A percentile compares a stretch with the other conserved stretches of the same genome.
phyloP scores from a whole-genome alignment of 1,284 basidiomycete genomes.

The Pisolithus thermaeus region DNA sequence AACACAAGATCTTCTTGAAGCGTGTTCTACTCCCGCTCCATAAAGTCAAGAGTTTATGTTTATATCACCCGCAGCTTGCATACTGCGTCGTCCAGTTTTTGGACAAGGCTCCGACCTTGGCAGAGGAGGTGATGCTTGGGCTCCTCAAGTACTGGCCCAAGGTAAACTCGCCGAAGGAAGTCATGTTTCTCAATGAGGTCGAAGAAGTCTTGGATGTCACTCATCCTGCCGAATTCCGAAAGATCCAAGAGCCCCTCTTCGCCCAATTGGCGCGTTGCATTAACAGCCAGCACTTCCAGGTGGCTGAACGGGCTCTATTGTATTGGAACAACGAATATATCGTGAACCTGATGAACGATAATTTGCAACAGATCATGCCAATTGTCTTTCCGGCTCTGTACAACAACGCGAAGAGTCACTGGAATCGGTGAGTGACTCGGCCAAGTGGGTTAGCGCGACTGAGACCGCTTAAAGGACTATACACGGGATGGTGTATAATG shows the following conservation, averaged over 20 bases:
- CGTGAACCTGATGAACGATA: slow-evolving; percentile 98
- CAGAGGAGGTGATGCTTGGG: slow-evolving; percentile 94
- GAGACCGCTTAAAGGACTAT: slow-evolving; percentile 68
- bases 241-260: slow-evolving; percentile 93
- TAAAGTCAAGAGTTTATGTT: slow-evolving; percentile 94
- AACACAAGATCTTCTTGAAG: slow-evolving; percentile 98
- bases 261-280: slow-evolving; percentile 95
- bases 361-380: slow-evolving; percentile 84
- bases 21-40: slow-evolving; percentile 95
- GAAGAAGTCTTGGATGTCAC: slow-evolving; percentile 99
- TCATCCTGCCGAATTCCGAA: slow-evolving; percentile 94
- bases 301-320: slow-evolving; percentile 88
- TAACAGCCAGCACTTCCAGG: slow-evolving; percentile 99
- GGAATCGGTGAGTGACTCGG: slow-evolving; percentile 78
- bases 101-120: slow-evolving; percentile 91
- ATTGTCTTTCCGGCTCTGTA: slow-evolving; percentile 99
- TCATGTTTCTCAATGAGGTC: slow-evolving; percentile 99
- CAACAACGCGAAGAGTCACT: slow-evolving; percentile 95
- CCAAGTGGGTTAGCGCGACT: slow-evolving; percentile 1
- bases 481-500: slow-evolving; percentile 98
- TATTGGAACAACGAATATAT: slow-evolving; percentile 99
- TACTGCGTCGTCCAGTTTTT: slow-evolving; percentile 99
- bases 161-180: slow-evolving; percentile 99
- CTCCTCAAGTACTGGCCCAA: slow-evolving; percentile 98
- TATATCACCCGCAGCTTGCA: slow-evolving; percentile 97